Base-by-base conservation (phyloP, 176 grass and related monocot genomes). In the Tuctoria greenei region DNA sequence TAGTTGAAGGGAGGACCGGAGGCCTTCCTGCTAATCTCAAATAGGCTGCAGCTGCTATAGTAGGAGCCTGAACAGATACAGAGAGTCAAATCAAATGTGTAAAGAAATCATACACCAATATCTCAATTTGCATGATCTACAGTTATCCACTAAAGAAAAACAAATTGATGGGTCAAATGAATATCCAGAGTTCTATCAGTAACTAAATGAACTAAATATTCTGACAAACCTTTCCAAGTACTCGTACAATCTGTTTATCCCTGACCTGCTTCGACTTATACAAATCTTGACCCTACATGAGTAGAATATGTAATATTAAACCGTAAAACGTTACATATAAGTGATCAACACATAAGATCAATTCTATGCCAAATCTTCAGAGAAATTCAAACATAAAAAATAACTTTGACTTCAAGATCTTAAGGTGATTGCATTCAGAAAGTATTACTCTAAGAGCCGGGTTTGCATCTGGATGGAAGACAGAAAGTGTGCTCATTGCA, bases 391-490 rank as follows among this genome's bases (percentile, higher is more conserved):
- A 46, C 52, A 46, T 26, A 37, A 66, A 39, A 44, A 51, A n/a
- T 42, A 42, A 31, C 13, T 24, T 16, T 17, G 21, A 78, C 3
- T 62, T 62, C 5, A n/a, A 11, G 55, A 37, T 45, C 38, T 37
- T 44, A 2, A 2, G 25, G 5, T 66, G 28, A 55, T 40, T 38
- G 7, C 45, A 45, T 57, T 65, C 14, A 72, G 12, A 17, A 25
- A 25, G 64, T 50, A 67, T 88, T 90, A 95, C 95, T 83, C 83
- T 90, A 80, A 99, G 92, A 75, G 95, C 95, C 83, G 92, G 91
- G 52, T 99, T 99, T 87, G 95, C 91, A 78, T 99, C 95, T 56
- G 92, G 95, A 82, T 99, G 95, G 77, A 99, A 99, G 75, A 99
- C 89, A 56, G 95, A 99, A 86, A 99, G 89, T 8, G 82, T 76